Evolutionary conservation across 352 stramenopile species (phyloP), one percentile per base, ranked within the genome.

Genomic region (Globisporangium cylindrosporum): DNA sequence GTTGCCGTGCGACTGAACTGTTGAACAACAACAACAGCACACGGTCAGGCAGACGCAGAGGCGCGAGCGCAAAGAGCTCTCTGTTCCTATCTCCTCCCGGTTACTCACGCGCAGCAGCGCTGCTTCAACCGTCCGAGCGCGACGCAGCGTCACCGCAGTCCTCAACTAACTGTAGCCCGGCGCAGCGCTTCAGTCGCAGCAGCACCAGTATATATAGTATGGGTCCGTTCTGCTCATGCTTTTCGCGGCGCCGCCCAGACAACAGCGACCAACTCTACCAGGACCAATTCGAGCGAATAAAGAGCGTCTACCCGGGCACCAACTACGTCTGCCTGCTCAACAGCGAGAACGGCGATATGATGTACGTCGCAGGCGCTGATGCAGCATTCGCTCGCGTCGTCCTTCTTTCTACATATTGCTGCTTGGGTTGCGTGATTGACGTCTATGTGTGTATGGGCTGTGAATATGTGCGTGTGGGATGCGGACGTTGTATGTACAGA

Each of bases 271-370:
- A 68, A 74, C 81, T 78, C 27, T 92, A 89, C 72, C 59, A 88
- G 25, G 87, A 92, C 62, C 85, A 93, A 72, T 92, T 95, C 61
- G 82, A 92, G 57, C 81, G 83, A 57, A 88, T 95, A 57, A 77
- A 85, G 57, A 67, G 59, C 58, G 78, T 91, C 43, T 95, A 89
- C 73, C 87, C 85, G 4, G 87, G 88, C 57, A 95, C 88, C 18
- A 80, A 82, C 59, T 95, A 94, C 72, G 76, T 91, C 36, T 95
- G 88, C 74, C 64, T 95, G 59, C 70, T 95, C 51, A 84, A 93
- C 79, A 81, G 77, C 62, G 79, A 85, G 56, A 91, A 66, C 29
- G 88, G 86, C 53, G 86, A 93, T 48, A 88, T 95, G 70, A 91
- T 95, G 86, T 94, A 73, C 74, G 81, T 84, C 8, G 14, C 38